A percentile compares a stretch with the other conserved stretches of the same genome.
These are phyloP conservation scores for Cerioporus squamosus DNA, from an alignment of 1,284 basidiomycete species.

Conservation along the genomic window DNA sequence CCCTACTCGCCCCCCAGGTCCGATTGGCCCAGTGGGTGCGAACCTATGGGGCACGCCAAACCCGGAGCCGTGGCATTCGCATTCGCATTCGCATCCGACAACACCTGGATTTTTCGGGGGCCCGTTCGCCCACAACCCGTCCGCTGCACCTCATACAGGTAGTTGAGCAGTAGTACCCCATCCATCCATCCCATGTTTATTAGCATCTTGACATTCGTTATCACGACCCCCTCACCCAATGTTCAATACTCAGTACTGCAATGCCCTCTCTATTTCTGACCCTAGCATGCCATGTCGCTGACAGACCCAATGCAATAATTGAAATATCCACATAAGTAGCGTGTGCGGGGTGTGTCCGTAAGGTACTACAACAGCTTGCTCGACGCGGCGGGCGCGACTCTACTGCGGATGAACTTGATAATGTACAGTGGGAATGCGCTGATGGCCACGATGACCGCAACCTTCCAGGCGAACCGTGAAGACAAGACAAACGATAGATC, in stretches of 20 bases:
- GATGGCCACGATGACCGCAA: slow-evolving; percentile 92
- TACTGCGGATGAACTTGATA: slow-evolving; percentile 86
- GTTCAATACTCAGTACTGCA: slow-evolving; percentile 32
- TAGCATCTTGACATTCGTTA: slow-evolving; percentile 33
- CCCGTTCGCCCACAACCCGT: slow-evolving; percentile 49
- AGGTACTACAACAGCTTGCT: slow-evolving; percentile 78
- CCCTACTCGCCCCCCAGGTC: slow-evolving; percentile 36
- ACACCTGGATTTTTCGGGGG: slow-evolving; percentile 48
- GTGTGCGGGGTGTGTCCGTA: slow-evolving; percentile 11
- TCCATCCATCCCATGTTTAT: slow-evolving; percentile 24
- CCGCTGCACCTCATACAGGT: slow-evolving; percentile 58
- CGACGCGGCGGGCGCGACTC: slow-evolving; percentile 92
- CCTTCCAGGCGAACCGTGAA: slow-evolving; percentile 91
- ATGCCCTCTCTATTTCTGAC: slow-evolving; percentile 30
- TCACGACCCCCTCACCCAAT: slow-evolving; percentile 15
- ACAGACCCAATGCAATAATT: slow-evolving; percentile 31
- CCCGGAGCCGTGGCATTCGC: too few relatives aligned
- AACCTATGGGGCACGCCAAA: slow-evolving; percentile 45
- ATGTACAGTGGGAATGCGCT: slow-evolving; percentile 92
- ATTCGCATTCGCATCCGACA: slow-evolving; percentile 40
- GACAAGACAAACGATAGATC: slow-evolving; percentile 94
- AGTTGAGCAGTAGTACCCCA: slow-evolving; percentile 36
- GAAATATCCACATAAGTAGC: slow-evolving; percentile 19
- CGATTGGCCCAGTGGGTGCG: slow-evolving; percentile 36
- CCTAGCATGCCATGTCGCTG: slow-evolving; percentile 30